Base-by-base conservation (phyloP, 1,284 basidiomycete genomes). In the Mycosarcoma maydis region DNA sequence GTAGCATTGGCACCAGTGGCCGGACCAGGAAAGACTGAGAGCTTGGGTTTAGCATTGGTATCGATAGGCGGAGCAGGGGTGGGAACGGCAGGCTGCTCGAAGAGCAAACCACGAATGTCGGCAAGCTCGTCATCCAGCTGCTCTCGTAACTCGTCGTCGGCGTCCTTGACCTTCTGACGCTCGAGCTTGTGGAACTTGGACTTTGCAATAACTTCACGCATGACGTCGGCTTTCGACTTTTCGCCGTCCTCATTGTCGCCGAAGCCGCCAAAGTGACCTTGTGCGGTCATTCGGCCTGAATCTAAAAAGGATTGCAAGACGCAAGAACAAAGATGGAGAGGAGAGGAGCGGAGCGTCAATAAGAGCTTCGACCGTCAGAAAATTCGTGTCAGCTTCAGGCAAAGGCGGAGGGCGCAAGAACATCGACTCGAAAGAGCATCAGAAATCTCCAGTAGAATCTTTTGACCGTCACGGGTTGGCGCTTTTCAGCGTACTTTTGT, bases 161-260 rank as follows among this genome's bases (percentile, higher is more conserved):
- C 85, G 70, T 94, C 92, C 69, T 88, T 89, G 82, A 93, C 89
- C 77, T 90, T 87, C 86, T 98, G 94, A 36, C 95, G 88, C 72
- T 88, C 88, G 56, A 90, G 83, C 92, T 97, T 81, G 51, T 75
- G 75, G 29, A 73, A 56, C 83, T 99, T 99, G 84, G 92, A 95
- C 84, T 98, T 98, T 13, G 93, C 91, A 45, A 99, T 94, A 46
- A 99, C 90, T 83, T 99, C 96, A 1, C 91, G 88, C 96, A 98
- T 98, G 62, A 98, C 92, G 80, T 99, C 94, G 4, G 91, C 90
- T 83, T 97, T 98, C 16, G 89, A 65, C 48, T 75, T 77, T 19
- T 52, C 59, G 44, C 76, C 70, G 10, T 67, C 86, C 32, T 88
- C 86, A 46, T 89, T 88, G 17, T 89, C 89, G 39, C 90, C 83